Conservation (phyloP, 1,139 yeast genomes). For the Blastobotrys ciferrii region DNA sequence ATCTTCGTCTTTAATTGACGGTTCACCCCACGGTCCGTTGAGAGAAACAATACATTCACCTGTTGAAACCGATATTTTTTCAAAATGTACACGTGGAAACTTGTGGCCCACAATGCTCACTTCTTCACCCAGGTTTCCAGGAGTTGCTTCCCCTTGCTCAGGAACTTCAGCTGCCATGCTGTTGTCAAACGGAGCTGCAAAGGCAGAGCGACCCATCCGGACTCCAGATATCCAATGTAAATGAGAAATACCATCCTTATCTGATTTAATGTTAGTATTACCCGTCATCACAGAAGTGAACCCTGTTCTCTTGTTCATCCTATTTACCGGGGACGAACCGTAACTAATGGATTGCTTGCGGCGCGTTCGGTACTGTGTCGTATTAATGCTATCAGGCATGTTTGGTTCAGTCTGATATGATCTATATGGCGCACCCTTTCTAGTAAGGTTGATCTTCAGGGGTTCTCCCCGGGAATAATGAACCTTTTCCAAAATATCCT, state of each 20-base stretch:
- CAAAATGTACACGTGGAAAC: slow-evolving; percentile 83
- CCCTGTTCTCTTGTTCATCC: background rate
- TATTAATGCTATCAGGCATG: background rate
- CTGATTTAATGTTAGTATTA: slow-evolving; percentile 2
- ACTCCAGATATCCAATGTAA: slow-evolving; percentile 94
- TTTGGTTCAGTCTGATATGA: slow-evolving; percentile 54
- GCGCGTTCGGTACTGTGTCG: slow-evolving; percentile 6
- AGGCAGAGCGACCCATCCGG: slow-evolving; percentile 59
- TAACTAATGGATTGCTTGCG: background rate
- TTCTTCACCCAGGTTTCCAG: slow-evolving; percentile 83
- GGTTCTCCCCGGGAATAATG: slow-evolving; percentile 49
- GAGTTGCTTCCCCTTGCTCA: slow-evolving; percentile 45
- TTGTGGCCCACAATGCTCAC: slow-evolving; percentile 86
- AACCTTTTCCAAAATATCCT: slow-evolving; percentile 56
- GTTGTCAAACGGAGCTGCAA: slow-evolving; percentile 35
- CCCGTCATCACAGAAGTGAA: slow-evolving; percentile 15
- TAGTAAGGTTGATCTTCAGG: slow-evolving; percentile 39
- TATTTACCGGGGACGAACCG: slow-evolving; percentile 9
- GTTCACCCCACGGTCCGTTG: slow-evolving; percentile 65
- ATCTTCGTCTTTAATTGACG: slow-evolving; percentile 8
- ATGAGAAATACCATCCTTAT: slow-evolving; percentile 46
- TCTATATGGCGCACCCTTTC: slow-evolving; percentile 45
- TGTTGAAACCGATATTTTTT: slow-evolving; percentile 81
- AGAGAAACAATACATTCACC: slow-evolving; percentile 75
- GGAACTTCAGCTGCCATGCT: slow-evolving; percentile 24